Base-by-base conservation (phyloP, 805 yeast genomes). In the Candida broadrunensis region DNA sequence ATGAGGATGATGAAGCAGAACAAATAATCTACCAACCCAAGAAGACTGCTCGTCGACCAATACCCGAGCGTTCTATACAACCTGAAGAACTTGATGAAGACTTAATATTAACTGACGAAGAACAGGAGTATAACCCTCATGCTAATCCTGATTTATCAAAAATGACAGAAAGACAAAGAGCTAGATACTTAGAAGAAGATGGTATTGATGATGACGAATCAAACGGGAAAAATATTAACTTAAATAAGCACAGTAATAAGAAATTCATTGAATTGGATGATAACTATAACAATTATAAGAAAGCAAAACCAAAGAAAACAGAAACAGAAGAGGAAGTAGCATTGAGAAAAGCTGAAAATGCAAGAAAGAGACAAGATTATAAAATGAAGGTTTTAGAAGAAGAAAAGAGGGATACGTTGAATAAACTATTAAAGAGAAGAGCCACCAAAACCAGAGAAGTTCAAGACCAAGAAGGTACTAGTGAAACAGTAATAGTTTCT, bases 341-440 rank as follows among this genome's bases (percentile, higher is more conserved):
- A 35, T 61, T 88, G 43, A 76, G 89, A 34, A 81, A 89, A 47
- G 87, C 95, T 1, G 99, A 91, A 58, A 82, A 80, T 52, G 91
- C 97, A 0, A 76, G 98, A 52, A 80, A 89, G 60, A 74, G 99
- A 49, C 86, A 85, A 60, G 90, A 91, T 56, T 75, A 88, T 52
- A 81, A 83, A 50, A 89, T 83, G 53, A 83, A 84, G 64, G 80
- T 84, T 48, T 65, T 88, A 31, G 97, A 90, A 55, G 97, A 88
- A 60, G 98, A 93, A 61, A 93, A 93, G 58, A 78, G 83, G 55
- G 97, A 91, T 48, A 90, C 97, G 0, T 73, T 91, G 48, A 91
- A 91, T 60, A 88, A 87, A 59, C 68, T 91, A 48, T 70, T 91
- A 48, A 83, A 87, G 62, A 81, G 90, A 60, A 75, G 96, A 47